Evolutionary conservation across 805 yeast species (phyloP), one percentile per base, ranked within the genome.

Genomic region (Monosporozyma solicola): DNA sequence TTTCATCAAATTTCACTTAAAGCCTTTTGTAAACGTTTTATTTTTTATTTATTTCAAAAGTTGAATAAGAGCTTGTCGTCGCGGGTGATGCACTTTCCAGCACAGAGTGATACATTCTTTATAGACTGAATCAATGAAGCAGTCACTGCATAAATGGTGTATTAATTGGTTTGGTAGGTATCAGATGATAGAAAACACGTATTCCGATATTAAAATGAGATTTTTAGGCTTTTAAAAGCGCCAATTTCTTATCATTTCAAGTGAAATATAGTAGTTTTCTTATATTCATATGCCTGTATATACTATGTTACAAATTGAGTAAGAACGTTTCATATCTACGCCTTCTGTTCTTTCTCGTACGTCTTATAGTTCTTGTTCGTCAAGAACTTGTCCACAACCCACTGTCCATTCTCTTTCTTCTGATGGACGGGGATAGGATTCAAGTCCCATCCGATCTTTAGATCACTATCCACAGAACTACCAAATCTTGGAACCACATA

Each of bases 401-500:
- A 92, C 31, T 72, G 73, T 0, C 95, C 94, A 37, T 76, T 70
- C 6, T 73, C 67, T 63, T 84, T 87, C 55, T 73, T 75, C 65
- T 92, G 97, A 1, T 73, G 73, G 2, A 90, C 94, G 65, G 88
- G 84, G 29, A 84, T 73, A 2, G 83, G 86, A 7, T 94, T 95
- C 50, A 92, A 70, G 61, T 92, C 97, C 95, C 97, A 92, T 8
- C 96, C 96, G 29, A 85, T 75, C 24, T 88, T 87, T 27, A 67
- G 35, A 22, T 96, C 97, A 43, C 82, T 77, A 10, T 95, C 95
- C 45, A 84, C 74, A 6, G 82, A 77, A 10, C 95, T 91, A 3
- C 97, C 97, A 64, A 87, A 82, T 53, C 97, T 72, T 1, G 98
- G 97, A 50, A 89, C 83, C 15, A 91, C 97, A 71, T 88, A 91